These are phyloP conservation scores for Phytophthora citricola DNA, from an alignment of 352 stramenopile species.

Conservation along the genomic window DNA sequence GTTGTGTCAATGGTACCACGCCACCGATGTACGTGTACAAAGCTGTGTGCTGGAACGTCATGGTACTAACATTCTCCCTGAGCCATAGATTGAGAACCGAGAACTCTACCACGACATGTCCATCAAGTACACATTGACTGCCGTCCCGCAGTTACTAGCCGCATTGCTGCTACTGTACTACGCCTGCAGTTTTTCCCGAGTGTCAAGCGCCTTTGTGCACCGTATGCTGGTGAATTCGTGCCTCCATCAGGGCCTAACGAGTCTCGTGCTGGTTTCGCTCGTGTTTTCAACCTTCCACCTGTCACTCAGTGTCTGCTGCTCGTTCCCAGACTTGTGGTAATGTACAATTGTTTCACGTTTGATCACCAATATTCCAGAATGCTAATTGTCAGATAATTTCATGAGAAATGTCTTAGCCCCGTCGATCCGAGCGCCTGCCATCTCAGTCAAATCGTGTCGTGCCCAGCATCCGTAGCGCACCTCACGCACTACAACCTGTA, in stretches of 20 bases:
- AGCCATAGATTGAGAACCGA: constrained; percentile 43
- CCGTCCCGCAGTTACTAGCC: constrained; percentile 53
- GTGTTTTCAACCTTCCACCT: constrained; percentile 55
- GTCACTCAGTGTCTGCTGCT: constrained; percentile 61
- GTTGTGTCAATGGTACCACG: constrained; percentile 65
- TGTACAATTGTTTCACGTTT: too few relatives aligned
- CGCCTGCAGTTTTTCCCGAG: constrained; percentile 56
- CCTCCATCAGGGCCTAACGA: constrained; percentile 50
- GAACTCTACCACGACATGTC: constrained; percentile 50
- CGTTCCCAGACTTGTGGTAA: constrained; percentile 59
- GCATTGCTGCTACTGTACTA: constrained; percentile 68
- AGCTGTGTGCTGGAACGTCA: not conserved
- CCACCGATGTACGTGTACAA: constrained; percentile 42
- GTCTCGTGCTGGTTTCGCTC: constrained; percentile 50
- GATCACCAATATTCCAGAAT: not conserved
- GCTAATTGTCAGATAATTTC: constrained; percentile 2
- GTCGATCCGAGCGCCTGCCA: constrained; percentile 40
- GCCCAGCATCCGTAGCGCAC: constrained; percentile 38
- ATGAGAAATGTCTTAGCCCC: constrained; percentile 35
- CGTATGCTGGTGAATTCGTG: constrained; percentile 64
- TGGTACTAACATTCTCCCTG: not conserved
- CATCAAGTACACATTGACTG: constrained; percentile 61
- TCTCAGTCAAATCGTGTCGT: constrained; percentile 52
- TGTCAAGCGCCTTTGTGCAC: constrained; percentile 53
- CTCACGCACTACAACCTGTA: constrained; percentile 47